Percentiles rank a stretch among this genome's conserved stretches.
Evolutionary conservation across 2,329 filamentous ascomycete genomes (phyloP).

Genomic region (Aspergillus bombycis): DNA sequence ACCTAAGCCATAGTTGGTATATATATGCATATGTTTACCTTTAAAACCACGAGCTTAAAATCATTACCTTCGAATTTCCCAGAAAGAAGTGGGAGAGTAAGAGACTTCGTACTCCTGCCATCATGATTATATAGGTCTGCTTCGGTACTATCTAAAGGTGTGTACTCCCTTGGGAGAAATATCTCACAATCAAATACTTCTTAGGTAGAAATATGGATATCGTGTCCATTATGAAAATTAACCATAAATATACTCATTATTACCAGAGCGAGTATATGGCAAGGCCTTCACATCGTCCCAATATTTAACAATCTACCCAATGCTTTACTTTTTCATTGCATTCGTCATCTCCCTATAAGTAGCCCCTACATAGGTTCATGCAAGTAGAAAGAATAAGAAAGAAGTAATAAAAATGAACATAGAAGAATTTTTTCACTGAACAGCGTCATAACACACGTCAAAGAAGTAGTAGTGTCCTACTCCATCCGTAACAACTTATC

Average conservation of each 20-base stretch:
- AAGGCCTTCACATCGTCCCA: not conserved
- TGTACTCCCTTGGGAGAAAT: no score
- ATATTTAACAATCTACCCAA: not conserved
- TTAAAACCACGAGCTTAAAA: no score
- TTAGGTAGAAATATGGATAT: no score
- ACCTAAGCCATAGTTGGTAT: no score
- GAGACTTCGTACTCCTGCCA: no score
- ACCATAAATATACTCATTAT: not conserved
- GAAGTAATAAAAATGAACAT: slow-evolving; percentile 24
- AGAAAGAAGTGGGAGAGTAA: no score
- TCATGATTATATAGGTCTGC: no score
- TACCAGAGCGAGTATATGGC: not conserved
- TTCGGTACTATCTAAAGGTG: no score
- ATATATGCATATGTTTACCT: no score
- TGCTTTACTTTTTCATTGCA: slow-evolving; percentile 18
- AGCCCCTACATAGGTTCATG: slow-evolving; percentile 30
- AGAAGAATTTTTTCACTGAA: slow-evolving; percentile 29
- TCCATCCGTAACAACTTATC: slow-evolving; percentile 30
- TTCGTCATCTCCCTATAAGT: slow-evolving; percentile 23
- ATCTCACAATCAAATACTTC: no score
- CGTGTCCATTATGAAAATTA: not conserved
- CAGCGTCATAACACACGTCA: slow-evolving; percentile 39
- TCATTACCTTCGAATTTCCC: no score
- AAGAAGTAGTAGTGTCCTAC: slow-evolving; percentile 33
- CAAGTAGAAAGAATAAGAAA: slow-evolving; percentile 26